Percentiles rank a stretch among this genome's conserved stretches.
These are phyloP conservation scores for Dalechampia spathulata DNA, from an alignment of 441 rosid genomes.

Conservation along the genomic window DNA sequence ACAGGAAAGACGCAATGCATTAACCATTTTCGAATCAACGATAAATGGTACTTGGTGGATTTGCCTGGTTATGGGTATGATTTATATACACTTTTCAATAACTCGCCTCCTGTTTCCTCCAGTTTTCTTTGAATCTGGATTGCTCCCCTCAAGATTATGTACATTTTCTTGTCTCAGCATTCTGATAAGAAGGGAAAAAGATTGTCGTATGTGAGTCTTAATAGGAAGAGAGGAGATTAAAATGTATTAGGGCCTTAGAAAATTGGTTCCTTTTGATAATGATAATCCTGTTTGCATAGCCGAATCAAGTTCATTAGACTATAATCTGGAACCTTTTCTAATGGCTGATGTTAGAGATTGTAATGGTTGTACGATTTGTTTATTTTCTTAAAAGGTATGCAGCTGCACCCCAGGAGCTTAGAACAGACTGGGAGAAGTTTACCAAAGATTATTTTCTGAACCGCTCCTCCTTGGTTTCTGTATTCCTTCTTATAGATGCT, in stretches of 20 bases:
- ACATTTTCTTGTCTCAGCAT: too few relatives aligned
- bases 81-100: slow-evolving; percentile 7
- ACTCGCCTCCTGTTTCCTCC: too few relatives aligned
- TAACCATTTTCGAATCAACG: slow-evolving; percentile 86
- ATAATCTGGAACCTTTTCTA: not conserved
- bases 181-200: too few relatives aligned
- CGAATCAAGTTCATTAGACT: not conserved
- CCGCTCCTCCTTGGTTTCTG: slow-evolving; percentile 73
- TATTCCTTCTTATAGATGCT: slow-evolving; percentile 87
- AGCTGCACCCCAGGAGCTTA: slow-evolving; percentile 75
- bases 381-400: slow-evolving; percentile 52
- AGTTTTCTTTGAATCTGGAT: too few relatives aligned
- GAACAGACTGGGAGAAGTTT: slow-evolving; percentile 71
- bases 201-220: too few relatives aligned
- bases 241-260: too few relatives aligned
- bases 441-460: slow-evolving; percentile 80
- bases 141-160: too few relatives aligned
- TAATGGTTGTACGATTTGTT: not conserved
- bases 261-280: too few relatives aligned
- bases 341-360: not conserved
- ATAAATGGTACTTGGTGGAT: slow-evolving; percentile 89
- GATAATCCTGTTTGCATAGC: too few relatives aligned
- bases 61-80: slow-evolving; percentile 96
- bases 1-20: slow-evolving; percentile 96
- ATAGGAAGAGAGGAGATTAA: too few relatives aligned